These are phyloP conservation scores for Thymus quinquecostatus DNA, from an alignment of 257 asterid genomes.

Conservation along the genomic window DNA sequence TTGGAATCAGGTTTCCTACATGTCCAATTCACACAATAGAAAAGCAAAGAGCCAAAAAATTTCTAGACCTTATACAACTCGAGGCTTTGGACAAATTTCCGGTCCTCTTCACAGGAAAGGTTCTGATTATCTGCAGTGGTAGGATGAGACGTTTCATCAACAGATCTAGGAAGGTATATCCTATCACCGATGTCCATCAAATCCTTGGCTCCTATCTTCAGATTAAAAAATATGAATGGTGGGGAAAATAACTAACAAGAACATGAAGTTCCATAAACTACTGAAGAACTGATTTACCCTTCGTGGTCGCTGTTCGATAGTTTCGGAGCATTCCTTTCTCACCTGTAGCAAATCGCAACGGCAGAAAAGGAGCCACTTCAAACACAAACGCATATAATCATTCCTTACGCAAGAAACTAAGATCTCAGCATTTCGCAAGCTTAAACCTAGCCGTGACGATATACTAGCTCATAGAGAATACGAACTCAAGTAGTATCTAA, in stretches of 20 bases:
- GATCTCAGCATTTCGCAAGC: neutral
- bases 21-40: slow-evolving; percentile 15
- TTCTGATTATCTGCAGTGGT: slow-evolving; percentile 36
- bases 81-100: slow-evolving; percentile 61
- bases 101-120: slow-evolving; percentile 50
- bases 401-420: no score
- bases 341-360: slow-evolving; percentile 48
- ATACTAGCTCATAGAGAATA: neutral
- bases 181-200: slow-evolving; percentile 66
- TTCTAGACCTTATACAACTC: slow-evolving; percentile 66
- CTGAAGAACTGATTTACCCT: slow-evolving; percentile 49
- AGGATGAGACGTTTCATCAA: slow-evolving; percentile 51
- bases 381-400: neutral
- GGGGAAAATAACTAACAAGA: slow-evolving; percentile 12
- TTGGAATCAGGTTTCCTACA: slow-evolving; percentile 25
- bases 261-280: slow-evolving; percentile 2
- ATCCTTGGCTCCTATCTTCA: slow-evolving; percentile 82
- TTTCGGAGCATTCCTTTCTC: slow-evolving; percentile 54
- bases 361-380: slow-evolving; percentile 1
- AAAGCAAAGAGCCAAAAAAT: slow-evolving; percentile 2
- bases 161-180: slow-evolving; percentile 74
- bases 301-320: slow-evolving; percentile 48
- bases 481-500: neutral
- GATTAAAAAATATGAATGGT: slow-evolving; percentile 10
- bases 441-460: neutral